Conservation (phyloP, 495 filamentous ascomycete species). For the Sabuloglossum arenarium region DNA sequence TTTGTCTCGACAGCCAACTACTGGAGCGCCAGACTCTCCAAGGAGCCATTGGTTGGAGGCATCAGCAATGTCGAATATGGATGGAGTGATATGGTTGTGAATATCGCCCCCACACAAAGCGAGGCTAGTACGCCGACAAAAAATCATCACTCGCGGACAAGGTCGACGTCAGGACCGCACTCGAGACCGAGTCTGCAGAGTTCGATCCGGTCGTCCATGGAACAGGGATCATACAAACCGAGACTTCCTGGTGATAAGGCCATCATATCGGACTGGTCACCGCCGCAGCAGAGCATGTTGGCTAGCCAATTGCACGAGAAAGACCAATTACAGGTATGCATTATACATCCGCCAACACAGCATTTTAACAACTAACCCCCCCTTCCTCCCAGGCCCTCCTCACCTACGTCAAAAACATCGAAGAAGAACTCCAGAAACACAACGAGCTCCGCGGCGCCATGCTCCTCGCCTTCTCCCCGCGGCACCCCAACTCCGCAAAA, state of each 20-base stretch:
- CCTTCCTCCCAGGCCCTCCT: conserved; percentile 39
- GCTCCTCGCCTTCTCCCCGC: conserved; percentile 73
- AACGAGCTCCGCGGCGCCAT: conserved; percentile 72
- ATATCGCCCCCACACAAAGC: conserved; percentile 32
- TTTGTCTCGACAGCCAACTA: conserved; percentile 94
- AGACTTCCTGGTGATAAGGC: conserved; percentile 72
- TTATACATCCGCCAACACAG: background rate
- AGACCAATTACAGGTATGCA: conserved; percentile 39
- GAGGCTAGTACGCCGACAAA: conserved; percentile 20
- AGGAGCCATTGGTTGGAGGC: conserved; percentile 75
- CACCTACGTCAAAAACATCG: conserved; percentile 65
- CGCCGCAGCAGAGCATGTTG: conserved; percentile 77
- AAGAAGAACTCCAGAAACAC: conserved; percentile 67
- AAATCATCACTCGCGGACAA: conserved; percentile 6
- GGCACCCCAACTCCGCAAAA: conserved; percentile 58
- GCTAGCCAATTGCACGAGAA: conserved; percentile 54
- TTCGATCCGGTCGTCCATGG: conserved; percentile 50
- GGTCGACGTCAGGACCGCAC: conserved; percentile 10
- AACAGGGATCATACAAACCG: conserved; percentile 36
- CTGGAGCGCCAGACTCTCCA: conserved; percentile 86
- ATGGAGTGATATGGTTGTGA: conserved; percentile 81
- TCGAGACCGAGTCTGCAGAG: conserved; percentile 44
- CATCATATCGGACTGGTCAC: conserved; percentile 77
- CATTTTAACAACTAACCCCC: background rate
- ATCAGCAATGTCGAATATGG: conserved; percentile 96